Evolutionary conservation across 352 stramenopile species (phyloP), one percentile per base, ranked within the genome.

Genomic region (Pythium utonaiense): DNA sequence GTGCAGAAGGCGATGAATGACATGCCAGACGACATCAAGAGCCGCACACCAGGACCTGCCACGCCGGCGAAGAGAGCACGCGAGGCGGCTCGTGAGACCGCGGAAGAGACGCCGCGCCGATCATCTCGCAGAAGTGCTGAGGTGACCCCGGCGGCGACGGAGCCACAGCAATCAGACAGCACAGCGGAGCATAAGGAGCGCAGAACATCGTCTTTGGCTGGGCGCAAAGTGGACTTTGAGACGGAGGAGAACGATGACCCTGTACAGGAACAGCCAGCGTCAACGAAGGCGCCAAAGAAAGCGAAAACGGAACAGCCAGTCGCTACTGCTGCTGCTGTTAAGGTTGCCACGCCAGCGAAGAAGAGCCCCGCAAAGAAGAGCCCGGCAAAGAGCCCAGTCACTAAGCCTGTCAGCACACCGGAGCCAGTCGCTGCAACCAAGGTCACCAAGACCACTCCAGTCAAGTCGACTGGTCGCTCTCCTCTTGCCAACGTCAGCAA

Each of bases 1-100:
- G 60, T 89, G 51, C 42, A 73, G 17, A 41, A 28, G 9, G 55
- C 53, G 40, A 45, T 89, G 53, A 57, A 51, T 3, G 31, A 13
- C 14, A 54, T 48, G 51, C 22, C 25, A 1, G 57, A 64, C 3
- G 53, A 63, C 24, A 61, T 31, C 12, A 48, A 49, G 33, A 56
- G 9, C 9, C 53, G 48, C 31, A 40, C 56, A 31, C 36, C 57
- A 27, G 41, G 66, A 7, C n/a, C n/a, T n/a, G 53, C 61, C 14
- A 57, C 67, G 10, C 44, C 65, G 10, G 28, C 17, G 33, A 24
- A 59, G 28, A 51, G 42, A 40, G 27, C 53, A 49, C 45, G 34
- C 27, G 30, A 28, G 17, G 13, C 52, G 3, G 16, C 47, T 2
- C n/a, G 31, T 12, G 31, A 36, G 31, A 12, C 31, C 6, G 31